Evolutionary conservation across 2,329 filamentous ascomycete genomes (phyloP), one percentile per base, ranked within the genome.

Genomic region (Aspergillus hortae): DNA sequence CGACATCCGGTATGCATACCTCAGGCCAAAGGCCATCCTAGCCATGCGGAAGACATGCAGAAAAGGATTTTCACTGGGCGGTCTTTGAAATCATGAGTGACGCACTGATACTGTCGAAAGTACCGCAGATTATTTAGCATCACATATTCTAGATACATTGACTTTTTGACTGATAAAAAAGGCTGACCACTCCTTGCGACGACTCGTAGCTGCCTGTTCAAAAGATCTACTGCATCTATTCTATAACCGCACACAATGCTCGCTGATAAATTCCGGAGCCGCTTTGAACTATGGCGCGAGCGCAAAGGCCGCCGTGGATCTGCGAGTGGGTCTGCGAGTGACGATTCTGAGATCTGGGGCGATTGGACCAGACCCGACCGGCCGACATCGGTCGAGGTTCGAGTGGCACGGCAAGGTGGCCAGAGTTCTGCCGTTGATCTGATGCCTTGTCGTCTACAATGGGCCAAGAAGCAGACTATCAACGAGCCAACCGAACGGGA

Each of bases 361-460:
- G 27, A 46, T 14, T 46, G 12, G 25, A 19, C 25, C 1, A 21
- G 21, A 14, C 44, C 44, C n/a, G 30, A 46, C 30, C 30, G 30
- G 27, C 44, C 15, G 19, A 46, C 30, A 12, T 46, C 44, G 25
- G 44, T 46, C 4, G 44, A 46, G 44, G 30, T 46, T 30, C 30
- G 32, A 32, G 33, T 46, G 9, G 23, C n/a, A 33, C 44, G 33
- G 44, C 25, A 27, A 27, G 44, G 44, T 33, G 44, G 44, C 23
- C 12, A 30, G 6, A 46, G 14, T 32, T 46, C 44, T 17, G 44
- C 44, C 23, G 27, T 46, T 15, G 27, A 46, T 17, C n/a, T 46
- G 14, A 15, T 46, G 12, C 44, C 44, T 11, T 49, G 46, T 43
- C 38, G 46, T 12, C 32, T 49, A 21, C 35, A 49, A 30, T 49